These are phyloP conservation scores for Claviceps arundinis DNA, from an alignment of 2,329 filamentous ascomycete genomes.

Conservation along the genomic window DNA sequence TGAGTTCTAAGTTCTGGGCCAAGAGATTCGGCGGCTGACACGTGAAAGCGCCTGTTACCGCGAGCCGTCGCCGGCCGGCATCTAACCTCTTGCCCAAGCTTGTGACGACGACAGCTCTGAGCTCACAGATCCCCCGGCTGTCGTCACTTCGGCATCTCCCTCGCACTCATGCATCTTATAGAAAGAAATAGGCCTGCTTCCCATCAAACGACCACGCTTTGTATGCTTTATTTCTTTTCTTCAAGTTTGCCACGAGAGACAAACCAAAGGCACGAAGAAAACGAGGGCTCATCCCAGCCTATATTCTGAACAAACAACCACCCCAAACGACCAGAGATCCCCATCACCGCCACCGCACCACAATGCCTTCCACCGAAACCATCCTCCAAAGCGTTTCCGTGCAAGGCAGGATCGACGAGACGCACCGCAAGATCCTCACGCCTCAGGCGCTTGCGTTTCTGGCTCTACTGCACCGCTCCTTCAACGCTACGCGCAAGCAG, in stretches of 20 bases:
- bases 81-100: background rate
- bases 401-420: slow-evolving; percentile 63
- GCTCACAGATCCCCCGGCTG: background rate
- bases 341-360: slow-evolving; percentile 1
- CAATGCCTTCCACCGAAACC: slow-evolving; percentile 57
- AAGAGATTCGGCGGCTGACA: background rate
- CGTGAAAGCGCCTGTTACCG: background rate
- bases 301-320: no score
- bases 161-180: no score
- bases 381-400: slow-evolving; percentile 83
- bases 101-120: background rate
- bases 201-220: background rate
- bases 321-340: background rate
- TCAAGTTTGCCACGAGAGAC: no score
- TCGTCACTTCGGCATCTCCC: background rate
- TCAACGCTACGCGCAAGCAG: slow-evolving; percentile 77
- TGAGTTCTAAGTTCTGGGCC: background rate
- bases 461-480: slow-evolving; percentile 85
- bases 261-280: no score
- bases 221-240: background rate
- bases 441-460: slow-evolving; percentile 86
- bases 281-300: no score
- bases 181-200: no score
- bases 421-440: slow-evolving; percentile 81
- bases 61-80: no score